phyloP scores from a whole-genome alignment of 2,329 filamentous ascomycete genomes.

The Fusarium mangiferae region DNA sequence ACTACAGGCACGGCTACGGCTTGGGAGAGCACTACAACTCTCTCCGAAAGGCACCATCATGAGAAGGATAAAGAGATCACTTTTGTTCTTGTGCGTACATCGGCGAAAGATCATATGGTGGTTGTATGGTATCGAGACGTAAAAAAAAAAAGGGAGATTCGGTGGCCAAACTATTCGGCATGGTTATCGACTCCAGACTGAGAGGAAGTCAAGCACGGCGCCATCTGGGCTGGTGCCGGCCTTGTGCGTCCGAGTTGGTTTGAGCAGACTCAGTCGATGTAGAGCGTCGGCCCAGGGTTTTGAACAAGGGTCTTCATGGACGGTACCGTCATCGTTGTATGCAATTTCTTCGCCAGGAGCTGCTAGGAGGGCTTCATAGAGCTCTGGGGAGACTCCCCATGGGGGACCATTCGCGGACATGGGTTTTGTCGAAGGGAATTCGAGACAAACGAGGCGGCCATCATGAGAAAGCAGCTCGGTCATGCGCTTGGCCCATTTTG shows the following conservation, averaged over 20 bases:
- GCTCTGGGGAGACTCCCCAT: slow-evolving; percentile 73
- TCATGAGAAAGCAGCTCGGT: slow-evolving; percentile 58
- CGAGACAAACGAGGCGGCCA: slow-evolving; percentile 72
- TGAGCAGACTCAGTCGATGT: slow-evolving; percentile 59
- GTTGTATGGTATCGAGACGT: slow-evolving; percentile 40
- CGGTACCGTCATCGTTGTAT: slow-evolving; percentile 62
- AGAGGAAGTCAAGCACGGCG: slow-evolving; percentile 62
- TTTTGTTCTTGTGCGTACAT: slow-evolving; percentile 37
- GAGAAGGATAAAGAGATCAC: slow-evolving; percentile 27
- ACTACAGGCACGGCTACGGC: slow-evolving; percentile 93
- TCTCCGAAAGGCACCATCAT: slow-evolving; percentile 62
- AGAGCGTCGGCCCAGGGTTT: slow-evolving; percentile 54
- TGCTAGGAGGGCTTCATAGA: slow-evolving; percentile 77
- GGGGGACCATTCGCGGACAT: slow-evolving; percentile 75
- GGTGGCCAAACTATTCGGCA: background rate
- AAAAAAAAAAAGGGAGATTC: slow-evolving; percentile 25
- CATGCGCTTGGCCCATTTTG: slow-evolving; percentile 65
- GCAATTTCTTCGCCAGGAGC: slow-evolving; percentile 73
- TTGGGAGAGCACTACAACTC: slow-evolving; percentile 98
- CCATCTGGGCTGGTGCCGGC: slow-evolving; percentile 58
- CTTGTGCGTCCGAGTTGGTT: slow-evolving; percentile 61
- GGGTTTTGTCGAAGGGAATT: slow-evolving; percentile 81
- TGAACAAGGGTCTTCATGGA: slow-evolving; percentile 53
- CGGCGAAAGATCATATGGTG: slow-evolving; percentile 35
- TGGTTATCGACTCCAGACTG: slow-evolving; percentile 59